Evolutionary conservation across 208 protist species (phyloP).

Genomic region (Leishmania tropica): DNA sequence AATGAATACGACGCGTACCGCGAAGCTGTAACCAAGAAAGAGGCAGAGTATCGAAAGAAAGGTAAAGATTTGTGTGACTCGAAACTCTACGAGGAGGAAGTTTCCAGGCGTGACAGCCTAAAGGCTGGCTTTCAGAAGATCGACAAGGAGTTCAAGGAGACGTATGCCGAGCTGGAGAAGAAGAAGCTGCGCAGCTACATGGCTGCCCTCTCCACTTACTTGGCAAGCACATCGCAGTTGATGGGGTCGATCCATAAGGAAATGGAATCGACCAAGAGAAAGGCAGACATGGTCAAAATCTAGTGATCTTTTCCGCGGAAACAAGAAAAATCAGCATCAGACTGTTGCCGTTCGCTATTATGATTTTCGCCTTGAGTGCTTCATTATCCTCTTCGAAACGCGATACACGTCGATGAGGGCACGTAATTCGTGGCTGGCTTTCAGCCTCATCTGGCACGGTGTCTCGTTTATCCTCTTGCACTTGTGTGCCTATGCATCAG

Average conservation of each 20-base stretch:
- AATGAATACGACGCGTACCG: slow-evolving; percentile 67
- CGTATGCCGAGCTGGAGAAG: slow-evolving; percentile 28
- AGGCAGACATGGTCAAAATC: slow-evolving; percentile 4
- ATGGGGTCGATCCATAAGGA: slow-evolving; percentile 33
- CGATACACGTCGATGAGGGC: neutral
- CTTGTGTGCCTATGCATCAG: neutral
- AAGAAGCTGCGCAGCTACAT: slow-evolving; percentile 22
- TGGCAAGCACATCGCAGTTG: slow-evolving; percentile 21
- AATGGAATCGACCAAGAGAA: slow-evolving; percentile 3
- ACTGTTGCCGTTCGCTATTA: neutral
- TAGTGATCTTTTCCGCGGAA: neutral
- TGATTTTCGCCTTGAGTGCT: neutral
- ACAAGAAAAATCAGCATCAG: too few species aligned
- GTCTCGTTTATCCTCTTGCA: neutral
- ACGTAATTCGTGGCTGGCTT: neutral
- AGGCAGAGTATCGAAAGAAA: slow-evolving; percentile 62
- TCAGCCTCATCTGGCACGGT: neutral
- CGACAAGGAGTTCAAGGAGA: slow-evolving; percentile 50
- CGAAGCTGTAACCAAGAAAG: slow-evolving; percentile 48
- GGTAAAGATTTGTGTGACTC: slow-evolving; percentile 51
- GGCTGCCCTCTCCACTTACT: slow-evolving; percentile 22
- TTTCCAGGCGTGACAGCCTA: slow-evolving; percentile 44
- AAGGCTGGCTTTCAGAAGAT: slow-evolving; percentile 42
- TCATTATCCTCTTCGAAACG: neutral
- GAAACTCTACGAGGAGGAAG: slow-evolving; percentile 44